phyloP scores from a whole-genome alignment of 2,329 filamentous ascomycete genomes.

The Ambrosiella beaveri region DNA sequence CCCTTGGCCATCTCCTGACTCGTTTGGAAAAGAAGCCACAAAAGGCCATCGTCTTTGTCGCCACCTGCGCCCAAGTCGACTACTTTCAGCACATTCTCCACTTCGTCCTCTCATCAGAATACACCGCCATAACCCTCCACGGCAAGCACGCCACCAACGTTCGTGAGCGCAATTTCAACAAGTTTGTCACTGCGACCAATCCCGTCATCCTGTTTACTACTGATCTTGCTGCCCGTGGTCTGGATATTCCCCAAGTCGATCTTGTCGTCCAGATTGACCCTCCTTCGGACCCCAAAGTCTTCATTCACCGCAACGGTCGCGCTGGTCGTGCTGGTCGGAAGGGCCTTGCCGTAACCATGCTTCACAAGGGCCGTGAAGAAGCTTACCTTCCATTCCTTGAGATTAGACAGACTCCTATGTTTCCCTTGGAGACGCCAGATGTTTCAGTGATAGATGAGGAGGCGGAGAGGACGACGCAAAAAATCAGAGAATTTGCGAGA shows the following conservation, averaged over 20 bases:
- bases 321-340: constrained; percentile 77
- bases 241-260: constrained; percentile 85
- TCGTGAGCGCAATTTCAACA: constrained; percentile 70
- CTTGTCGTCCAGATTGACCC: constrained; percentile 59
- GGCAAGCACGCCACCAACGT: constrained; percentile 83
- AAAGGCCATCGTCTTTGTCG: constrained; percentile 80
- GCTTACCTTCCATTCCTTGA: constrained; percentile 79
- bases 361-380: constrained; percentile 72
- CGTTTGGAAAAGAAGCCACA: constrained; percentile 57
- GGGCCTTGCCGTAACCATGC: constrained; percentile 69
- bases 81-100: constrained; percentile 78
- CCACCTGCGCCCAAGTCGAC: constrained; percentile 86
- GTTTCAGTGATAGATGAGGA: constrained; percentile 43
- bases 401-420: constrained; percentile 71
- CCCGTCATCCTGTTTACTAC: constrained; percentile 79
- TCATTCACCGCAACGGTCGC: constrained; percentile 82
- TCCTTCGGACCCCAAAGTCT: constrained; percentile 51
- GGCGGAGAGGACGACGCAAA: constrained; percentile 37
- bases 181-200: constrained; percentile 56
- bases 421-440: constrained; percentile 38
- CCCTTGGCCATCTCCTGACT: constrained; percentile 51
- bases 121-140: constrained; percentile 64
- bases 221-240: constrained; percentile 74
- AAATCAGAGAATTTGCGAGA: constrained; percentile 41
- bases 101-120: constrained; percentile 47